phyloP scores from a whole-genome alignment of 352 stramenopile genomes.

The Phytophthora foliorum region DNA sequence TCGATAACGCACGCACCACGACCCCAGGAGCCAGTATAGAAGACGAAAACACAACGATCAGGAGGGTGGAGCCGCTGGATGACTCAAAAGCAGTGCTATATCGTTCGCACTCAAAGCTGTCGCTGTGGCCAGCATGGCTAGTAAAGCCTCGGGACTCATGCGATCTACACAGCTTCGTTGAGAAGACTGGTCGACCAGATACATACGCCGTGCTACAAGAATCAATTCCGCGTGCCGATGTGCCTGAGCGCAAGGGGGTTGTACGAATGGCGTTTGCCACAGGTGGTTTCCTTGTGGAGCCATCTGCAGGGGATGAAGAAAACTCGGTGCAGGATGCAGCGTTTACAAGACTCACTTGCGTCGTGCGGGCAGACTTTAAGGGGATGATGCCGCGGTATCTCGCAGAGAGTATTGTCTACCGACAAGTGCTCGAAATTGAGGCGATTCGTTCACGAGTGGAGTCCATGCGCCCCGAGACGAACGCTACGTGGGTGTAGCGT shows the following conservation, averaged over 20 bases:
- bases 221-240: constrained; percentile 70
- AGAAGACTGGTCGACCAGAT: constrained; percentile 66
- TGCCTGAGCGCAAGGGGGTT: constrained; percentile 73
- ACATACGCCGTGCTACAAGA: constrained; percentile 79
- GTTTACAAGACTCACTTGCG: constrained; percentile 59
- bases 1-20: constrained; percentile 49
- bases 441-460: constrained; percentile 64
- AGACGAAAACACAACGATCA: constrained; percentile 43
- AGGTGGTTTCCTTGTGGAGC: constrained; percentile 77
- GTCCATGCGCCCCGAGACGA: constrained; percentile 29
- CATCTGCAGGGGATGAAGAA: constrained; percentile 36
- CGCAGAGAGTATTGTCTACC: constrained; percentile 80
- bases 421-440: constrained; percentile 75
- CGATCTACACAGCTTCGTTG: constrained; percentile 83
- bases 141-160: constrained; percentile 85
- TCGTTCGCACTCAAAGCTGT: constrained; percentile 72
- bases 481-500: constrained; percentile 37
- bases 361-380: constrained; percentile 73
- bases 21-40: constrained; percentile 35
- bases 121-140: constrained; percentile 81
- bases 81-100: constrained; percentile 75
- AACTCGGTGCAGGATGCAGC: constrained; percentile 7
- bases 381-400: constrained; percentile 71
- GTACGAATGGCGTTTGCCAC: constrained; percentile 82
- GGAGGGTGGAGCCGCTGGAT: constrained; percentile 75